phyloP scores from a whole-genome alignment of 305 asterid genomes.

The Nicotiana rustica region DNA sequence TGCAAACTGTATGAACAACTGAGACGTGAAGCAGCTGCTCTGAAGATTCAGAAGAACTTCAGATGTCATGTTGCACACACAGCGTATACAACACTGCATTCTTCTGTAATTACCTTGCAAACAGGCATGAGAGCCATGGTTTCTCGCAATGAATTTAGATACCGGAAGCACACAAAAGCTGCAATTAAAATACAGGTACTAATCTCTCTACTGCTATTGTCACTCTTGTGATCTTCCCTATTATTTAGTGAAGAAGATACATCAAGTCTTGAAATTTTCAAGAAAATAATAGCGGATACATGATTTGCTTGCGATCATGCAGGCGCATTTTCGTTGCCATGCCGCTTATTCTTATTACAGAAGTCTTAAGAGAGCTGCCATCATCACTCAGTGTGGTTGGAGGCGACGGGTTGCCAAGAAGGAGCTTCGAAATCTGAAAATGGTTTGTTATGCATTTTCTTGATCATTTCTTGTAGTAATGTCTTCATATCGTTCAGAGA shows the following conservation, averaged over 20 bases:
- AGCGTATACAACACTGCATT: conserved; percentile 67
- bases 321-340: conserved; percentile 84
- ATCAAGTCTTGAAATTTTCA: neutral
- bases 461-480: neutral
- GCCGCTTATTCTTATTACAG: conserved; percentile 70
- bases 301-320: conserved; percentile 47
- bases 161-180: conserved; percentile 92
- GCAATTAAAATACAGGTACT: conserved; percentile 87
- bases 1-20: conserved; percentile 88
- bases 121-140: conserved; percentile 96
- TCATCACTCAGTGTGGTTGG: conserved; percentile 97
- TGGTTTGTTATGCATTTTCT: conserved; percentile 62
- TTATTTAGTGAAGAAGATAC: conserved; percentile 21
- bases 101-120: conserved; percentile 77
- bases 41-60: conserved; percentile 94
- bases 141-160: conserved; percentile 84
- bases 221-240: conserved; percentile 1
- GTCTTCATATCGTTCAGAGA: neutral
- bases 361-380: conserved; percentile 82
- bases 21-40: conserved; percentile 83
- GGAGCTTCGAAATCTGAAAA: conserved; percentile 91
- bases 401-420: conserved; percentile 86
- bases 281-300: conserved; percentile 29
- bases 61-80: conserved; percentile 65
- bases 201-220: conserved; percentile 35